Evolutionary conservation across 208 protist species (phyloP), one percentile per base, ranked within the genome.

Genomic region (Kentomonas sorsogonicus): DNA sequence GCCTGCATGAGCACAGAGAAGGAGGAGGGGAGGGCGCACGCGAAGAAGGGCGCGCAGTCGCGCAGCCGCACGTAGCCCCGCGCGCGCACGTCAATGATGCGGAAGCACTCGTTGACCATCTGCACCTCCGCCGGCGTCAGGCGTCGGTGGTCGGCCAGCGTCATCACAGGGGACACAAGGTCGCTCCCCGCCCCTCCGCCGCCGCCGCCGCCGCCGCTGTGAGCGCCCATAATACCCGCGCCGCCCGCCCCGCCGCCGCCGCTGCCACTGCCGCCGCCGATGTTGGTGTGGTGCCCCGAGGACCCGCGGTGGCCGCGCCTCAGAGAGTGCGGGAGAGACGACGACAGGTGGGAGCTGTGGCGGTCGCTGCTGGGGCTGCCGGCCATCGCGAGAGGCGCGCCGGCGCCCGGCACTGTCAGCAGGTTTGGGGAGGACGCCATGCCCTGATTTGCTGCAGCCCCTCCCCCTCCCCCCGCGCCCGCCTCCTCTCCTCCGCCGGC

Each of bases 101-200:
- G 56, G 51, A 75, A 75, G 46, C 69, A 75, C 59, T 75, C 62
- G 26, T 65, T 63, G 13, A 70, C 38, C 63, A 68, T 74, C 6
- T 23, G 47, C 7, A 26, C 9, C 3, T 59, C 30, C 2, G 34
- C 30, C 29, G 51, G 53, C 20, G 41, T 55, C 2, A 60, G 40
- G 13, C 5, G 26, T 20, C 41, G 39, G 20, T 7, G 40, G n/a
- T 45, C n/a, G n/a, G 16, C n/a, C 40, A 18, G 9, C 4, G 40
- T 5, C 40, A 16, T 3, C n/a, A 3, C 40, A 4, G 5, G 4
- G 10, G 5, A 3, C 40, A 16, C n/a, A 5, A 3, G 5, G 11
- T 4, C 5, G 51, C 6, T 29, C 15, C 18, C 11, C 9, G 22
- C 25, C 3, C 11, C 9, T 4, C 16, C 2, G 20, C 34, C 34